Evolutionary conservation across 1,139 yeast species (phyloP).

Genomic region (Sugiyamaella japonica): DNA sequence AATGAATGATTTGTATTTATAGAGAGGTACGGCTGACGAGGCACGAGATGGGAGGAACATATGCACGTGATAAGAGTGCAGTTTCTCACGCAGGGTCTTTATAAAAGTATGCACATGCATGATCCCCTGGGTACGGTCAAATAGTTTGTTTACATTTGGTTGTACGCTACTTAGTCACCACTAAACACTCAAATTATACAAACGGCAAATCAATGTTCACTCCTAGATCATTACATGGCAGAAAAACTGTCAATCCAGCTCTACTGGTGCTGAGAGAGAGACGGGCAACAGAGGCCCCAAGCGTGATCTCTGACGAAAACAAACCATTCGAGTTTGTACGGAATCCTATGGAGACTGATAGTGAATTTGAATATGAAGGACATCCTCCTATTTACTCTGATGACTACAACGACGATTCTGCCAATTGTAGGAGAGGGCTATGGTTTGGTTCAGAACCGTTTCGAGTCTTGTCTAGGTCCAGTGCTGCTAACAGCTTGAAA

Average conservation of each 20-base stretch:
- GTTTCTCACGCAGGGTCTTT: no score
- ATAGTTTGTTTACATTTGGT: background rate
- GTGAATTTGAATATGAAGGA: no score
- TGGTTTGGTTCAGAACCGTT: background rate
- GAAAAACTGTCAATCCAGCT: background rate
- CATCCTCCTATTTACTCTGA: background rate
- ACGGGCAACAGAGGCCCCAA: background rate
- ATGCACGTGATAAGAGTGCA: no score
- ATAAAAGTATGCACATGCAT: no score
- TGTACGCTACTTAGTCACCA: background rate
- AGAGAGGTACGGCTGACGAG: background rate
- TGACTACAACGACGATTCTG: background rate
- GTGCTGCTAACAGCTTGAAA: background rate
- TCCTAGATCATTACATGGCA: background rate
- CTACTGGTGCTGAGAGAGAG: background rate
- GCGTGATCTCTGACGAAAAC: no score
- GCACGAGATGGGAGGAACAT: no score
- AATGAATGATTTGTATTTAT: constrained; percentile 8
- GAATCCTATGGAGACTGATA: no score
- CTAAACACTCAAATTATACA: background rate
- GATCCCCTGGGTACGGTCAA: background rate
- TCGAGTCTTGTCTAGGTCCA: background rate
- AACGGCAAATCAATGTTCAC: background rate
- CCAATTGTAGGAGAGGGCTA: background rate
- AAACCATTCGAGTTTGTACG: no score